phyloP scores from a whole-genome alignment of 2,329 filamentous ascomycete species.

The Fusarium redolens region DNA sequence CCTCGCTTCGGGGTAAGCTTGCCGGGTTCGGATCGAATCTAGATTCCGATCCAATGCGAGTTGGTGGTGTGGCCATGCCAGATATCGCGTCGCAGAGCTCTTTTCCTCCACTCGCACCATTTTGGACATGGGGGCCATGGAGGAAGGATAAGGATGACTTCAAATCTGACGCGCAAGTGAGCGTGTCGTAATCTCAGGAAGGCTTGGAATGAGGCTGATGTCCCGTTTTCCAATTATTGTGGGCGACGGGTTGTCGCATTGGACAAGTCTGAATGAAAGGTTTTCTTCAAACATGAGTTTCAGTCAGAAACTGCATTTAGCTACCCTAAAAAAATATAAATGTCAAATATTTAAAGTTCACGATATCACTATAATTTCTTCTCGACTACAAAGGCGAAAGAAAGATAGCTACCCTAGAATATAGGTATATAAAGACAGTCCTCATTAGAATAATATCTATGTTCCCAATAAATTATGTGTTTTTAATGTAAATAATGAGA shows the following conservation, averaged over 20 bases:
- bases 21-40: constrained; percentile 31
- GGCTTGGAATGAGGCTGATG: not conserved
- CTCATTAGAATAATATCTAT: too few species aligned
- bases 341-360: not conserved
- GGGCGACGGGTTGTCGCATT: not conserved
- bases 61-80: constrained; percentile 3
- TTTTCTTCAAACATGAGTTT: not conserved
- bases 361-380: not conserved
- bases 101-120: not conserved
- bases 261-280: not conserved
- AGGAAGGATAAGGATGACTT: not conserved
- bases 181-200: not conserved
- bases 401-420: not conserved
- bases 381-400: not conserved
- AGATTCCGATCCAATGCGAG: constrained; percentile 30
- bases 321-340: too few species aligned
- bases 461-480: too few species aligned
- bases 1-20: constrained; percentile 10
- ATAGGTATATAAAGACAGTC: not conserved
- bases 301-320: not conserved
- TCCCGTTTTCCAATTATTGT: not conserved
- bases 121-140: not conserved
- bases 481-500: not conserved
- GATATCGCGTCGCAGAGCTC: not conserved
- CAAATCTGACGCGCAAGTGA: not conserved